Conservation (phyloP, 495 filamentous ascomycete genomes). For the Neurospora sp. region DNA sequence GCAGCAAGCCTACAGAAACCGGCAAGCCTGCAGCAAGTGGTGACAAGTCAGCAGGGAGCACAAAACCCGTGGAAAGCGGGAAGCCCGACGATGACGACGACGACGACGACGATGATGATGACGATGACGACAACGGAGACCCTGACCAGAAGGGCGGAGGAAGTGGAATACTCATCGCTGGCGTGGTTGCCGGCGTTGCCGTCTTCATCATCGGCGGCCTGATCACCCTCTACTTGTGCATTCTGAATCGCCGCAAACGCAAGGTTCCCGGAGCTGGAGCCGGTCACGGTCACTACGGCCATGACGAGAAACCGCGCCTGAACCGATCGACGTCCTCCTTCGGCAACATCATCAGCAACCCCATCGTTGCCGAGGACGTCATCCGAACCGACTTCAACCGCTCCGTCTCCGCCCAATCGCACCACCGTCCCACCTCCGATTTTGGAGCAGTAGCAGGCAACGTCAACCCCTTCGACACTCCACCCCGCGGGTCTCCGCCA, state of each 20-base stretch:
- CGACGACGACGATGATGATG: neutral
- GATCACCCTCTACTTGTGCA: conserved; percentile 18
- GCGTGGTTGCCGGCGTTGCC: conserved; percentile 14
- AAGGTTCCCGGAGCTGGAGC: neutral
- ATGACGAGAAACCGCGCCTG: neutral
- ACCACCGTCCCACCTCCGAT: neutral
- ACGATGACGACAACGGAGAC: neutral
- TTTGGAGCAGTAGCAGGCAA: neutral
- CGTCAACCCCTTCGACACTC: conserved; percentile 19
- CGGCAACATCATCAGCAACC: conserved; percentile 35
- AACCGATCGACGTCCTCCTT: conserved; percentile 34
- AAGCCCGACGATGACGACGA: neutral
- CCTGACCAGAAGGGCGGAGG: conserved; percentile 1
- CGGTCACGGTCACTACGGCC: conserved; percentile 22
- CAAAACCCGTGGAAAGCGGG: neutral
- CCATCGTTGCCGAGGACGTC: conserved; percentile 27
- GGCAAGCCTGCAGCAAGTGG: conserved; percentile 1
- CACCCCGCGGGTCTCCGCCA: conserved; percentile 9
- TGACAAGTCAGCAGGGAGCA: neutral
- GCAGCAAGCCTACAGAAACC: neutral
- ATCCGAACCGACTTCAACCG: conserved; percentile 29
- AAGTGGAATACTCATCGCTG: conserved; percentile 11
- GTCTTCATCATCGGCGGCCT: conserved; percentile 20
- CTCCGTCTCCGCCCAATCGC: neutral
- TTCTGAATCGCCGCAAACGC: conserved; percentile 15